Evolutionary conservation across 2,329 filamentous ascomycete genomes (phyloP), one percentile per base, ranked within the genome.

Genomic region (Exophiala phaeomuriformis): DNA sequence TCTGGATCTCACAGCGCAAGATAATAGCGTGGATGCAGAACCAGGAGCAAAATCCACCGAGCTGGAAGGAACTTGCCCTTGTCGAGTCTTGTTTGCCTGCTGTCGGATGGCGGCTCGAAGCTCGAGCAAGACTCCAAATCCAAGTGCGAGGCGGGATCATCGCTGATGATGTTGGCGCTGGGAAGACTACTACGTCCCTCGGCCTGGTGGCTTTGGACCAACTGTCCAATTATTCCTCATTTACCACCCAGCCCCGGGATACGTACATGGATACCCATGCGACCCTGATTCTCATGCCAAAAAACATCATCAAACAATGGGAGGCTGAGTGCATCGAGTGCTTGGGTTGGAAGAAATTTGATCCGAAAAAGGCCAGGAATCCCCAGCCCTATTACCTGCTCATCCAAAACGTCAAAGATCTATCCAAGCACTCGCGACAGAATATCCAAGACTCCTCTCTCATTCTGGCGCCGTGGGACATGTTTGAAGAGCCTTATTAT

Each of bases 141-240:
- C 51, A 56, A 7, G 58, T 83, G 39, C 75, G 73, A 12, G 83
- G 83, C 8, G 83, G 83, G 3, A 72, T 86, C 12, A 70, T 85
- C 33, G 82, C 82, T 1, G 81, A 85, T 61, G 73, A 80, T 42
- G 81, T 84, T 33, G 82, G 80, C 0, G 86, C 83, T 62, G 84
- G 84, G 0, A 86, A 87, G 62, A 86, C 83, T 0, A 76, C 81
- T 1, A 76, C 78, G 0, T 76, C 75, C 1, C 70, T 86, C 8
- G 81, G 74, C 0, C 66, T 85, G 5, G 75, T 84, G 31, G 71
- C 79, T 35, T 59, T 33, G 64, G 64, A 55, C 9, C 28, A 32
- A 12, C 28, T 30, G 19, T 19, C 3, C 39, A 28, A 2, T 10
- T 28, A 12, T 12, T n/a, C 10, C n/a, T 37, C 44, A 29, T 46